These are phyloP conservation scores for Mycena kentingensis DNA, from an alignment of 768 basidiomycete species.

Conservation along the genomic window DNA sequence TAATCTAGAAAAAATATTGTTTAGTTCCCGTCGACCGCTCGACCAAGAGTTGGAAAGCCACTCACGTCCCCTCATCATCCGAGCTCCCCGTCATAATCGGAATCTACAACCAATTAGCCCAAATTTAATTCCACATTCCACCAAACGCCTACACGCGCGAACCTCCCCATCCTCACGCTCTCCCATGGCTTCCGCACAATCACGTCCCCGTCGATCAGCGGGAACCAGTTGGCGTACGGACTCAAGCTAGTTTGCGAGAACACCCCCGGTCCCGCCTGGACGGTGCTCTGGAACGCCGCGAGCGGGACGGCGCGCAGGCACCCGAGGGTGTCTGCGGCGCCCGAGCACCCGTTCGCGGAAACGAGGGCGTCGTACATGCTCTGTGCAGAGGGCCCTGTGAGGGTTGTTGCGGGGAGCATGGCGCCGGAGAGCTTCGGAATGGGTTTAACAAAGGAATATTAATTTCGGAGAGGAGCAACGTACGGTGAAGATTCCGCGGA, in stretches of 20 bases:
- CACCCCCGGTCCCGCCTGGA: constrained; percentile 32
- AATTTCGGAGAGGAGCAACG: too few species aligned
- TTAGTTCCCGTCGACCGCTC: neutral
- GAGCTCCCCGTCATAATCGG: constrained; percentile 36
- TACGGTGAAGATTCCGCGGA: too few species aligned
- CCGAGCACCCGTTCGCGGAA: constrained; percentile 23
- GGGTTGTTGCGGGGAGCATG: neutral
- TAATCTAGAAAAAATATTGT: constrained; percentile 7
- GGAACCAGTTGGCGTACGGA: constrained; percentile 36
- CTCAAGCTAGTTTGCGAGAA: constrained; percentile 34
- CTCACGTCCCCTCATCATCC: constrained; percentile 46
- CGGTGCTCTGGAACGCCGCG: constrained; percentile 29
- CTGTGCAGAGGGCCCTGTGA: constrained; percentile 2
- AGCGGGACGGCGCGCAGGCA: constrained; percentile 37
- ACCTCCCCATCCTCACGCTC: constrained; percentile 32
- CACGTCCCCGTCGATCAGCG: constrained; percentile 41
- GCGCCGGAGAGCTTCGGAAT: neutral
- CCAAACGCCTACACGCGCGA: constrained; percentile 7
- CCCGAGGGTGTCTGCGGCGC: constrained; percentile 27
- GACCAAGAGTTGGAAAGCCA: neutral
- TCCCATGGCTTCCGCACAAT: constrained; percentile 37
- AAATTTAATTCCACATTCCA: neutral
- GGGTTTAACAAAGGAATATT: neutral
- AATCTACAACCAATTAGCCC: constrained; percentile 20
- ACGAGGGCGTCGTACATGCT: neutral